Evolutionary conservation across 2,329 filamentous ascomycete genomes (phyloP).

Genomic region (Bipolaris oryzae): DNA sequence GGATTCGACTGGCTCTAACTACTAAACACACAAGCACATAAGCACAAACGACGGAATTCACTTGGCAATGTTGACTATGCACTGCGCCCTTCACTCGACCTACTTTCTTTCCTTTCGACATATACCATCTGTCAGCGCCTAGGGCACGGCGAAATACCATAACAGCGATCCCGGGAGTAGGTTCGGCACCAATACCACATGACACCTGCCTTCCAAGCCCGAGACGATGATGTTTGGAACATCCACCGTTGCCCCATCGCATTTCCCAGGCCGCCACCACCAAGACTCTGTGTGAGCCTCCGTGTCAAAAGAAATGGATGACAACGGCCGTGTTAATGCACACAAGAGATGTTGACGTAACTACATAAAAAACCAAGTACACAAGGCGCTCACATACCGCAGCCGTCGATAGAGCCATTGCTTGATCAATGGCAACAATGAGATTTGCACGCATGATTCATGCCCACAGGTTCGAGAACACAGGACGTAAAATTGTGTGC

Average conservation of each 20-base stretch:
- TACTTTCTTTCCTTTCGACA: not conserved
- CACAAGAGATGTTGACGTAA: not conserved
- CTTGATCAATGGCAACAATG: not conserved
- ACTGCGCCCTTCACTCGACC: not conserved
- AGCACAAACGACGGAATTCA: not conserved
- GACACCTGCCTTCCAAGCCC: not conserved
- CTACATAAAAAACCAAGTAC: not conserved
- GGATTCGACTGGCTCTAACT: not conserved
- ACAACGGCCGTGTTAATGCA: not conserved
- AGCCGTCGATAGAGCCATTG: not conserved
- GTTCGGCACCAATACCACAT: conserved; percentile 3
- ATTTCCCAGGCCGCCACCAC: not conserved
- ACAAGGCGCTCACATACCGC: too few species aligned
- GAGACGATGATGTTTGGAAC: conserved; percentile 8
- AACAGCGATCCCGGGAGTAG: conserved; percentile 12
- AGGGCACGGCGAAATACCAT: conserved; percentile 16
- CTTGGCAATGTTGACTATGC: not conserved
- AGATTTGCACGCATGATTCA: conserved; percentile 10
- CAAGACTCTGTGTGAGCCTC: not conserved
- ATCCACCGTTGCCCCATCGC: not conserved
- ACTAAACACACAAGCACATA: not conserved
- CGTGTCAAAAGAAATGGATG: not conserved
- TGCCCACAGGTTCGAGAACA: conserved; percentile 1
- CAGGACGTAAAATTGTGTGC: not conserved
- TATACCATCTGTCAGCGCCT: not conserved